phyloP scores from a whole-genome alignment of 257 asterid species.

The Eustoma russellianum region DNA sequence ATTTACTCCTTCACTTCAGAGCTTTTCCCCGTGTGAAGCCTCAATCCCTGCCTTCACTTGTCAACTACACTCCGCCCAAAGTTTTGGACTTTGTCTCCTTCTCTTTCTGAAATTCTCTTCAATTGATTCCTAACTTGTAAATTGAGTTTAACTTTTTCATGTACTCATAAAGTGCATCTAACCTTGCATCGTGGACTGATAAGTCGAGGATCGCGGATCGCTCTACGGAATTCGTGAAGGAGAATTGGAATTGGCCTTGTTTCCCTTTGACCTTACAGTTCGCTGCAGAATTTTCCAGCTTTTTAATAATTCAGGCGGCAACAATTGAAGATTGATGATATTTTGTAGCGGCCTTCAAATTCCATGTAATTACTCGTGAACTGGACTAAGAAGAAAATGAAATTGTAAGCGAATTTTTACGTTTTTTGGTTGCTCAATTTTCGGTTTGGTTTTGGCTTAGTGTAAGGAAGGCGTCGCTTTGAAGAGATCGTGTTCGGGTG shows the following conservation, averaged over 20 bases:
- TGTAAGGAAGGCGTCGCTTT: slow-evolving; percentile 28
- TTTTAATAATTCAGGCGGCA: no score
- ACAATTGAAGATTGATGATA: no score
- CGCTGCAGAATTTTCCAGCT: no score
- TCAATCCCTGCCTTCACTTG: slow-evolving; percentile 11
- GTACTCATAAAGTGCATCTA: no score
- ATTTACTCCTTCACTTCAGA: slow-evolving; percentile 19
- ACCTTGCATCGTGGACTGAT: slow-evolving; percentile 6
- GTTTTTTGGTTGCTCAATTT: slow-evolving; percentile 10
- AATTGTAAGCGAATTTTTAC: slow-evolving; percentile 10
- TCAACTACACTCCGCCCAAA: slow-evolving; percentile 18
- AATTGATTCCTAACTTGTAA: not conserved
- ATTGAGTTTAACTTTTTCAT: slow-evolving; percentile 1
- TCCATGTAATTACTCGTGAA: no score
- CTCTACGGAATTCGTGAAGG: slow-evolving; percentile 9
- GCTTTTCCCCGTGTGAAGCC: slow-evolving; percentile 4
- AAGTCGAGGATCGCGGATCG: slow-evolving; percentile 22
- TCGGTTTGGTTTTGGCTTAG: slow-evolving; percentile 15
- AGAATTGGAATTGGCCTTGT: not conserved
- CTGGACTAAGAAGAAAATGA: no score
- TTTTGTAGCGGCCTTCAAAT: no score
- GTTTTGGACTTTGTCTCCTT: not conserved
- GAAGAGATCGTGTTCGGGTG: slow-evolving; percentile 42
- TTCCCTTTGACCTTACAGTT: not conserved
- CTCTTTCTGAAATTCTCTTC: not conserved